Evolutionary conservation across 148 eudicot genomes (phyloP).

Genomic region (Bassia scoparia): DNA sequence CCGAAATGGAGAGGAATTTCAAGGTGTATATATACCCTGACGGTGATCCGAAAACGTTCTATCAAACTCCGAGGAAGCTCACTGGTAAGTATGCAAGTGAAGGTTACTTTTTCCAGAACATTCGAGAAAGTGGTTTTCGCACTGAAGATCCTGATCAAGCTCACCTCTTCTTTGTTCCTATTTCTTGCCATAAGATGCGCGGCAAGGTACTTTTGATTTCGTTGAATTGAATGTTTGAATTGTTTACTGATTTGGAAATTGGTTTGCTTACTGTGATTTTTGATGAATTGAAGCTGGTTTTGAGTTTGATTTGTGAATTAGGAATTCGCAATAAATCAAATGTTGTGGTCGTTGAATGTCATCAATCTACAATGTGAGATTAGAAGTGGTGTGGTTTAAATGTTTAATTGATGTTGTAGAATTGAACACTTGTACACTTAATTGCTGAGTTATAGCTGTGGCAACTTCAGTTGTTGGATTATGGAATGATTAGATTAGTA

Average conservation of each 20-base stretch:
- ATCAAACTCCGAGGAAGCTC: slow-evolving; percentile 88
- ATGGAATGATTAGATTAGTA: neutral
- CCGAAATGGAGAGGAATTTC: slow-evolving; percentile 74
- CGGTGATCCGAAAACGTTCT: slow-evolving; percentile 74
- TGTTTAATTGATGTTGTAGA: neutral
- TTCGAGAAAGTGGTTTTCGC: slow-evolving; percentile 67
- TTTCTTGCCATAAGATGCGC: slow-evolving; percentile 96
- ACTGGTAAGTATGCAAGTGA: slow-evolving; percentile 90
- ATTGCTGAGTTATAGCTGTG: neutral
- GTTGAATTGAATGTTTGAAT: neutral
- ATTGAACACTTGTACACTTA: neutral
- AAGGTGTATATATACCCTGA: slow-evolving; percentile 81
- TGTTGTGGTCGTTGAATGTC: neutral
- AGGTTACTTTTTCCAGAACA: slow-evolving; percentile 91
- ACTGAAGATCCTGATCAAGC: slow-evolving; percentile 83
- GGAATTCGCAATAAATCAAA: neutral
- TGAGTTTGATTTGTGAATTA: neutral
- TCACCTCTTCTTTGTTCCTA: slow-evolving; percentile 79
- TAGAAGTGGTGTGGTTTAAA: neutral
- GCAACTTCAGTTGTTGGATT: neutral
- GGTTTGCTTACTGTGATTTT: neutral
- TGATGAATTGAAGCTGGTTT: neutral
- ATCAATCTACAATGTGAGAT: neutral
- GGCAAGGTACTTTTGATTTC: slow-evolving; percentile 55
- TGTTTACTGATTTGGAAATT: neutral